Conservation (phyloP, 2,329 filamentous ascomycete genomes). For the Rhynchosporium secalis region DNA sequence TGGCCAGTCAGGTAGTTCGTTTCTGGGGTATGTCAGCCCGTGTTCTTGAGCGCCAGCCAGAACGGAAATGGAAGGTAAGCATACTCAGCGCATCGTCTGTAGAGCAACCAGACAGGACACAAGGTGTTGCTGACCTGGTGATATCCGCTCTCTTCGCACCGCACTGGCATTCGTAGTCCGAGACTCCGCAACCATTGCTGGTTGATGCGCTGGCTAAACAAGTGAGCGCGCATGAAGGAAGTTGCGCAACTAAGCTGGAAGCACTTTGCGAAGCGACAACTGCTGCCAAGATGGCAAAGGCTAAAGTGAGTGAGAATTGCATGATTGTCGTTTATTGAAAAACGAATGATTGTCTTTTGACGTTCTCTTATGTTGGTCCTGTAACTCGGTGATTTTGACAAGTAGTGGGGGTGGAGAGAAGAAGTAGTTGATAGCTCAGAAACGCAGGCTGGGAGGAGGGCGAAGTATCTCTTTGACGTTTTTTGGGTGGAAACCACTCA, state of each 20-base stretch:
- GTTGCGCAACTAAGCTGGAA: conserved; percentile 18
- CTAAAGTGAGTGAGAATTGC: conserved; percentile 22
- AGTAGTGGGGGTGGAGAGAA: background rate
- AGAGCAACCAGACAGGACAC: conserved; percentile 28
- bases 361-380: background rate
- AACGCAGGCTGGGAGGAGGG: background rate
- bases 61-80: conserved; percentile 9
- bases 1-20: background rate
- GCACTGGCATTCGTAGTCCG: conserved; percentile 34
- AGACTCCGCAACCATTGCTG: conserved; percentile 25
- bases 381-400: background rate
- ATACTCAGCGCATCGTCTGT: conserved; percentile 29
- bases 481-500: background rate
- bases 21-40: background rate
- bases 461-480: background rate
- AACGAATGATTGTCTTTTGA: conserved; percentile 7
- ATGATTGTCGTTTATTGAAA: conserved; percentile 15
- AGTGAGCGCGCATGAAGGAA: conserved; percentile 31
- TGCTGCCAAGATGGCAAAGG: conserved; percentile 17
- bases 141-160: conserved; percentile 27
- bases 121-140: conserved; percentile 27
- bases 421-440: no score
- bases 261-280: conserved; percentile 30
- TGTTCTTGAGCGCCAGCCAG: no score
- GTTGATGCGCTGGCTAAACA: conserved; percentile 28